Percentiles rank a stretch among this genome's conserved stretches.
Evolutionary conservation across 306 rosid genomes (phyloP).

Genomic region (Carpinus fangiana): DNA sequence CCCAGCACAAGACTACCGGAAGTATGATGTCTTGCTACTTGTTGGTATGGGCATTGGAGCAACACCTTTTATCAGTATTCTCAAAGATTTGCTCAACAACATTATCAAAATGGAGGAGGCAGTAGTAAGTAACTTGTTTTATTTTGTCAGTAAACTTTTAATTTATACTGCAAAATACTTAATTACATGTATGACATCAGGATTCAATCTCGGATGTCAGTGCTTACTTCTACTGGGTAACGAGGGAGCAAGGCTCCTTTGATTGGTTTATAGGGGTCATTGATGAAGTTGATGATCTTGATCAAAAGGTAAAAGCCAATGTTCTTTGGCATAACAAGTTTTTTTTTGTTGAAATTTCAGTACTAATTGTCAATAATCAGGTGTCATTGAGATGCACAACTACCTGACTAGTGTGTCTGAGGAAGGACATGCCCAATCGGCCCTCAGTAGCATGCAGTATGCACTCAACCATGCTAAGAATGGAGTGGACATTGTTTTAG

Average conservation of each 20-base stretch:
- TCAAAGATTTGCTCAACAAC: slow-evolving; percentile 90
- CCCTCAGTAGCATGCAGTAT: slow-evolving; percentile 98
- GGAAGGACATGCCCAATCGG: slow-evolving; percentile 96
- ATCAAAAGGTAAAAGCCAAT: slow-evolving; percentile 69
- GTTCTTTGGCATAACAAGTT: neutral
- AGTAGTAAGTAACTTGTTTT: slow-evolving; percentile 63
- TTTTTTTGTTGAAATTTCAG: slow-evolving; percentile 21
- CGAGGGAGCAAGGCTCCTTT: slow-evolving; percentile 97
- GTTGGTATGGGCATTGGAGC: slow-evolving; percentile 99
- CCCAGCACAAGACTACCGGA: slow-evolving; percentile 88
- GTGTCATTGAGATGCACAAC: slow-evolving; percentile 99
- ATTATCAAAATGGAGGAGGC: slow-evolving; percentile 90
- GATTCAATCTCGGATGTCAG: slow-evolving; percentile 63
- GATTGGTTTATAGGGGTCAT: slow-evolving; percentile 99
- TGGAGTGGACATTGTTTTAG: slow-evolving; percentile 96
- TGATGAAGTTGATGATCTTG: slow-evolving; percentile 95
- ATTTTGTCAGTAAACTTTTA: neutral
- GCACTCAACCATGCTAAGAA: slow-evolving; percentile 99
- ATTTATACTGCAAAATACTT: neutral
- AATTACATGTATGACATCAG: slow-evolving; percentile 36
- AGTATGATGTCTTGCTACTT: slow-evolving; percentile 88
- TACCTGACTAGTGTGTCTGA: slow-evolving; percentile 97
- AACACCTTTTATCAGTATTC: slow-evolving; percentile 96
- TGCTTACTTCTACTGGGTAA: slow-evolving; percentile 97
- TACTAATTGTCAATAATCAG: slow-evolving; percentile 37